These are phyloP conservation scores for Cenococcum geophilum DNA, from an alignment of 495 filamentous ascomycete genomes.

Conservation along the genomic window DNA sequence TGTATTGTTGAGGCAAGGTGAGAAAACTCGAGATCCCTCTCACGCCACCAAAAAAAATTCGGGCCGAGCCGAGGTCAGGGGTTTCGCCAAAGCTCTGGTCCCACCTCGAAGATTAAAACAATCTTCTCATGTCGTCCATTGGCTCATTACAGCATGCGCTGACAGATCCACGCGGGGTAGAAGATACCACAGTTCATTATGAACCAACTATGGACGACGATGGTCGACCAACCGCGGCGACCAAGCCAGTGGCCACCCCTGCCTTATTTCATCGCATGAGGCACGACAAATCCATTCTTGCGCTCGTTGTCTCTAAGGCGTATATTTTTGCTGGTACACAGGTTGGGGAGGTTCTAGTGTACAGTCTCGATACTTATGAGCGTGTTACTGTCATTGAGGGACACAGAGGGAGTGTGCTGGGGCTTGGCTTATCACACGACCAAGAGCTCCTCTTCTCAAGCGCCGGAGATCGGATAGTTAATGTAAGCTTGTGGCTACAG, in stretches of 20 bases:
- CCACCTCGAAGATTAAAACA: neutral
- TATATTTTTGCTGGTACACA: constrained; percentile 85
- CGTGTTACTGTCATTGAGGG: constrained; percentile 68
- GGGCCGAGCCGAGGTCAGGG: constrained; percentile 3
- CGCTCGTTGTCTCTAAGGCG: constrained; percentile 55
- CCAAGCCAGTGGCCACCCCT: constrained; percentile 35
- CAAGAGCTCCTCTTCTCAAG: constrained; percentile 77
- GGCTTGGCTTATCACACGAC: constrained; percentile 71
- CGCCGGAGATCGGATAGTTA: constrained; percentile 88
- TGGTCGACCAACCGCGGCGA: neutral
- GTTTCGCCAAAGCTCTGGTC: neutral
- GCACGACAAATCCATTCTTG: constrained; percentile 66
- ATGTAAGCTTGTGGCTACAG: constrained; percentile 50
- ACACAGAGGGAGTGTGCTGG: constrained; percentile 85
- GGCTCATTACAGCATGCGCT: constrained; percentile 5
- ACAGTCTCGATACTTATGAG: constrained; percentile 81
- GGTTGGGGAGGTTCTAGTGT: constrained; percentile 84
- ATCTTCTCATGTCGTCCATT: constrained; percentile 3
- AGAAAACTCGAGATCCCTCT: constrained; percentile 1
- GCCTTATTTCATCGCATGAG: constrained; percentile 61
- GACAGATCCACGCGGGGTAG: constrained; percentile 19
- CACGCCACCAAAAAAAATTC: neutral
- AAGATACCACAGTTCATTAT: constrained; percentile 13
- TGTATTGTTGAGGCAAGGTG: constrained; percentile 10
- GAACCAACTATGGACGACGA: constrained; percentile 10